Conservation (phyloP, 1,284 basidiomycete species). For the Boletus sp. region DNA sequence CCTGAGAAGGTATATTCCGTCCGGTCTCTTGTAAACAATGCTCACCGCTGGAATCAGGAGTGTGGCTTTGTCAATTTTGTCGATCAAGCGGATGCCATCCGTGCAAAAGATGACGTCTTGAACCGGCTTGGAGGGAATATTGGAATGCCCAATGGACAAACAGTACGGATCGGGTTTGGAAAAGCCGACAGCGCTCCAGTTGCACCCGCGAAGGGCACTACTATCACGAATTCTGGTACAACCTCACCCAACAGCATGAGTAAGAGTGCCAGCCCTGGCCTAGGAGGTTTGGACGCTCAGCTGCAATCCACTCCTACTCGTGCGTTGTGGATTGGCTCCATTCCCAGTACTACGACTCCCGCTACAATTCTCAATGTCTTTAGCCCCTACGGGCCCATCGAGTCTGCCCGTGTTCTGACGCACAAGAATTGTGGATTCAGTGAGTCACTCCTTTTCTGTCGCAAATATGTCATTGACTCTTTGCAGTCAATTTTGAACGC, state of each 20-base stretch:
- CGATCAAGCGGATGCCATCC: conserved; percentile 89
- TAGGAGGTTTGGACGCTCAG: conserved; percentile 73
- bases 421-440: conserved; percentile 97
- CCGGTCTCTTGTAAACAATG: conserved; percentile 2
- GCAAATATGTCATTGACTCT: conserved; percentile 5
- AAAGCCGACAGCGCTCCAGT: conserved; percentile 93
- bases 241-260: conserved; percentile 56
- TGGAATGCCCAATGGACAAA: conserved; percentile 87
- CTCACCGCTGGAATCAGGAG: conserved; percentile 51
- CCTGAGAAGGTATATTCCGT: conserved; percentile 81
- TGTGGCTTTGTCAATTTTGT: conserved; percentile 99
- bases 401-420: conserved; percentile 91
- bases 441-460: conserved; percentile 38
- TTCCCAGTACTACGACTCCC: conserved; percentile 89
- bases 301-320: conserved; percentile 84
- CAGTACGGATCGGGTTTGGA: conserved; percentile 95
- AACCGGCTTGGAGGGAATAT: conserved; percentile 93
- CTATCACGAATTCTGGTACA: conserved; percentile 55
- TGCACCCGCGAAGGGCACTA: conserved; percentile 75
- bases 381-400: conserved; percentile 94
- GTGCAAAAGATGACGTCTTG: conserved; percentile 94
- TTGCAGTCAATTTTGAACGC: conserved; percentile 89
- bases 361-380: conserved; percentile 91
- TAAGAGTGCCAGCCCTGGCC: conserved; percentile 49
- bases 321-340: conserved; percentile 94